Evolutionary conservation across 495 filamentous ascomycete species (phyloP).

Genomic region (Lepraria neglecta): DNA sequence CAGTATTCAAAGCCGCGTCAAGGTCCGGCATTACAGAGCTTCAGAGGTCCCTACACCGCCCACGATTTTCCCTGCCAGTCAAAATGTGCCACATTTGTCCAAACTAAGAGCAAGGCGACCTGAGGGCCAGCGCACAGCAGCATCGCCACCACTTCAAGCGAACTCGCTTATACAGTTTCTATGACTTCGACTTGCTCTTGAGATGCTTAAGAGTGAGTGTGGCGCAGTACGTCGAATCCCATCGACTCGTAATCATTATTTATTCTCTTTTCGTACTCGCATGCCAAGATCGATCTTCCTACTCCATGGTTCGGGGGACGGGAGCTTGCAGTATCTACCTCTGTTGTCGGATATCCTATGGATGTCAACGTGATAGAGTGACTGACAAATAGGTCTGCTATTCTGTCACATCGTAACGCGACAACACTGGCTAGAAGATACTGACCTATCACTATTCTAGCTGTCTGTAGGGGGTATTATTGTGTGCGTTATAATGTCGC

Average conservation of each 20-base stretch:
- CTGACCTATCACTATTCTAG: not conserved
- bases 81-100: constrained; percentile 11
- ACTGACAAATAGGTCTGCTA: not conserved
- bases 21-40: not conserved
- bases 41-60: not conserved
- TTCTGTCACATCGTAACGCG: not conserved
- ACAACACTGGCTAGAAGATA: not conserved
- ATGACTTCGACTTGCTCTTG: constrained; percentile 4
- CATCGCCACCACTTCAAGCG: constrained; percentile 7
- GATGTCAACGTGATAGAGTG: not conserved
- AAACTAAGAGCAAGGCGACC: not conserved
- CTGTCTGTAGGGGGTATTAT: not conserved
- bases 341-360: not conserved
- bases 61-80: constrained; percentile 5
- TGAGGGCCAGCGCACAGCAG: constrained; percentile 8
- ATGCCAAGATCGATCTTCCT: constrained; percentile 1
- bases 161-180: not conserved
- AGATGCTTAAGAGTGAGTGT: not conserved
- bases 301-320: not conserved
- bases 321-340: not conserved
- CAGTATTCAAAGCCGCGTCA: not conserved
- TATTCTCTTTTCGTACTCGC: constrained; percentile 6
- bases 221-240: not conserved
- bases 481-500: constrained; percentile 4
- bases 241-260: constrained; percentile 8